Conservation (phyloP, 345 rosid genomes). For the Cardamine chenopodiifolia region DNA sequence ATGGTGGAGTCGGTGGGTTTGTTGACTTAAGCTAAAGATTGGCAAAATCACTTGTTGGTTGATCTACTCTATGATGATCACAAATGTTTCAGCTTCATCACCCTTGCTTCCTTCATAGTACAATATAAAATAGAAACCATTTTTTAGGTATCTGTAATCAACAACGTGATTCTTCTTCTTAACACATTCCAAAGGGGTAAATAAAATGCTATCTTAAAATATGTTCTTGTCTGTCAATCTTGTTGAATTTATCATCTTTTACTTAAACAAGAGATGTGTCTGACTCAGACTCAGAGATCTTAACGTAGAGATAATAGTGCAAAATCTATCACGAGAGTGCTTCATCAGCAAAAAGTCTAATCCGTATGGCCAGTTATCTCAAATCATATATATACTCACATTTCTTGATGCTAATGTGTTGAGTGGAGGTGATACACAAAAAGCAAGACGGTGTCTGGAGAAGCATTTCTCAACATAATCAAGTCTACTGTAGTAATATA, state of each 20-base stretch:
- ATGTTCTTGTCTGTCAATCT: background rate
- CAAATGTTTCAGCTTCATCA: background rate
- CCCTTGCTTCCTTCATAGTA: background rate
- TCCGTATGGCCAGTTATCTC: background rate
- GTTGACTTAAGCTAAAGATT: background rate
- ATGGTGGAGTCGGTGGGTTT: constrained; percentile 10
- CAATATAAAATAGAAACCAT: background rate
- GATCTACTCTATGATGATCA: constrained; percentile 9
- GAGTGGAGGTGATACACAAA: background rate
- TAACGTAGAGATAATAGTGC: background rate
- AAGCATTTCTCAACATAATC: background rate
- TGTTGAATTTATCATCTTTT: background rate
- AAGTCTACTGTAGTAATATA: background rate
- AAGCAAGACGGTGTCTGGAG: background rate
- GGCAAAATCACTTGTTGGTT: background rate
- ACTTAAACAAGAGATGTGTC: too few relatives aligned
- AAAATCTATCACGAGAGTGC: too few relatives aligned
- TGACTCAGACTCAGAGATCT: too few relatives aligned
- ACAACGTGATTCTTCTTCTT: constrained; percentile 14
- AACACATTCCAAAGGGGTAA: background rate
- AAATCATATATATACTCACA: background rate
- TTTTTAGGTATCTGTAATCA: constrained; percentile 2
- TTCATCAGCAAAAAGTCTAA: too few relatives aligned
- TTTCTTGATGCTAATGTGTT: background rate
- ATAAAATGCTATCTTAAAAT: background rate